Evolutionary conservation across 2,329 filamentous ascomycete species (phyloP).

Genomic region (Didymosphaeria variabile): DNA sequence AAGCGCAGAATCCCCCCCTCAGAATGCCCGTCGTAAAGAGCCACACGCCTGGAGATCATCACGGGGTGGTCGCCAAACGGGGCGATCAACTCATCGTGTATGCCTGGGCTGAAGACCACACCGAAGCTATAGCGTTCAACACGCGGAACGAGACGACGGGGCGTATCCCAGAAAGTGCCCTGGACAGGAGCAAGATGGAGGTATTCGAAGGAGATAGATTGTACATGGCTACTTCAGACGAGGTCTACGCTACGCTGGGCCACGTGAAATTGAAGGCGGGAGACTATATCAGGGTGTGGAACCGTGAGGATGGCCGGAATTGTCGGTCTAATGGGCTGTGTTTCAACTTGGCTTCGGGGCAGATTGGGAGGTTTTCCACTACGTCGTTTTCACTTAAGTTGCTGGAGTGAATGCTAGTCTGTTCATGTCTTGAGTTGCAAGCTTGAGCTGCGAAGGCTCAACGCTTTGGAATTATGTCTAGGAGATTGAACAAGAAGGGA

Average conservation of each 20-base stretch:
- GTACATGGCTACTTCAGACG: background rate
- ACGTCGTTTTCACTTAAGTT: background rate
- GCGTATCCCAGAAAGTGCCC: background rate
- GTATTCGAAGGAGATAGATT: background rate
- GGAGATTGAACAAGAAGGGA: too few species aligned
- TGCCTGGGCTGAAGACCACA: background rate
- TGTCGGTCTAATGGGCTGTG: background rate
- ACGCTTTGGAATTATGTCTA: too few species aligned
- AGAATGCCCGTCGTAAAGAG: background rate
- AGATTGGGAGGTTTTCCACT: background rate
- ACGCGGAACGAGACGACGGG: background rate
- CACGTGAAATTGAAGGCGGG: background rate
- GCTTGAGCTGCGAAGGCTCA: too few species aligned
- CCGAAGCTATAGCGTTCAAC: background rate
- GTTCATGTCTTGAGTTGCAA: too few species aligned
- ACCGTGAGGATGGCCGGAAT: background rate
- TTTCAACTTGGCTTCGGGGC: background rate
- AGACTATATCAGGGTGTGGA: background rate
- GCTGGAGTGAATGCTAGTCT: background rate
- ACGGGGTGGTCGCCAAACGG: background rate
- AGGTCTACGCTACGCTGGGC: background rate
- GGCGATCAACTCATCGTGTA: background rate
- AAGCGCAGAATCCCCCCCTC: background rate
- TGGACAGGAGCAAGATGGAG: background rate
- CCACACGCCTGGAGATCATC: background rate